phyloP scores from a whole-genome alignment of 164 flowering plant species.

The Nymphaea thermarum region DNA sequence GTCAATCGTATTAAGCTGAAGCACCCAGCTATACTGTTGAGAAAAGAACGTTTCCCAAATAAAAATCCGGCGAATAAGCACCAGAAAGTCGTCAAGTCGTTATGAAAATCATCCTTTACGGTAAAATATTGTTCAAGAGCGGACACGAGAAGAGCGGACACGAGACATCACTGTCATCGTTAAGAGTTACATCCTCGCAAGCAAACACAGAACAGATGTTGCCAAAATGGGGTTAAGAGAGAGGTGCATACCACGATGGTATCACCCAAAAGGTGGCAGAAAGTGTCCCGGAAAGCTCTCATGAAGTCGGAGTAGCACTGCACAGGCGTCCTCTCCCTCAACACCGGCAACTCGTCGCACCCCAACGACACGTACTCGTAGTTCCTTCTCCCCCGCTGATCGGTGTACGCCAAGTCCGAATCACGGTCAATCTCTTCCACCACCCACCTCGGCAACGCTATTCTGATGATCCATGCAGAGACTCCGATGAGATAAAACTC shows the following conservation, averaged over 20 bases:
- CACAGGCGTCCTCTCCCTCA: constrained; percentile 74
- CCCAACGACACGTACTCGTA: constrained; percentile 78
- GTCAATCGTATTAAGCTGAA: no score
- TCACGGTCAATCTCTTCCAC: constrained; percentile 67
- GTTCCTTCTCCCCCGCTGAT: constrained; percentile 91
- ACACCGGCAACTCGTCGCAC: constrained; percentile 74
- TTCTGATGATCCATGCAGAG: constrained; percentile 24
- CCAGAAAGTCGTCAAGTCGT: no score
- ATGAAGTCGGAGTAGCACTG: constrained; percentile 88
- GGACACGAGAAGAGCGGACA: no score
- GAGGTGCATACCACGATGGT: constrained; percentile 63
- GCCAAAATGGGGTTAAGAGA: not conserved
- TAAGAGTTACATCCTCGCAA: no score
- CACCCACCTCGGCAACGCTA: constrained; percentile 88
- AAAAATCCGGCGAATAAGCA: no score
- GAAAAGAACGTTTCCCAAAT: no score
- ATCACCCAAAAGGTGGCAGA: constrained; percentile 72
- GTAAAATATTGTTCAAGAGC: no score
- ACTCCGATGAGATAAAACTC: not conserved
- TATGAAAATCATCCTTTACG: no score
- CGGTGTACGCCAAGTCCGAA: constrained; percentile 81
- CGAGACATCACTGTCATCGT: no score
- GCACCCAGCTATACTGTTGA: no score
- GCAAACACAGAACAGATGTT: no score
- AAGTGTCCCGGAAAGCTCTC: constrained; percentile 76